phyloP scores from a whole-genome alignment of 2,329 filamentous ascomycete genomes.

The Colletotrichum kahawae region DNA sequence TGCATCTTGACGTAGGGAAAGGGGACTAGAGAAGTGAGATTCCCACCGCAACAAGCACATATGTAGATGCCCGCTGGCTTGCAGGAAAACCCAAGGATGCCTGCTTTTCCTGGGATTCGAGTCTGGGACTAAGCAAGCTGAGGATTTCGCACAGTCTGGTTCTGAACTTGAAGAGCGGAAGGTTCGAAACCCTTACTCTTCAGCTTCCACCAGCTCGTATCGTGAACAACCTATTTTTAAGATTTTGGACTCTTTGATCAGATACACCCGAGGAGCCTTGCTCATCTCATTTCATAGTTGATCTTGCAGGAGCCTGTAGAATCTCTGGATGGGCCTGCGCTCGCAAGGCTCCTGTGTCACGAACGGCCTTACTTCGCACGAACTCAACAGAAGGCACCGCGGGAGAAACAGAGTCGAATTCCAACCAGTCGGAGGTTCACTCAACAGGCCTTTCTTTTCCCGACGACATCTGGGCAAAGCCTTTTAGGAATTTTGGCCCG shows the following conservation, averaged over 20 bases:
- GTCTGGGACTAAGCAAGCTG: not conserved
- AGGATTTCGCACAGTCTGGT: not conserved
- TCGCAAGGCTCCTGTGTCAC: not conserved
- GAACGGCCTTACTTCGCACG: constrained; percentile 21
- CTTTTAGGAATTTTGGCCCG: not conserved
- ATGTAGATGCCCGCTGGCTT: constrained; percentile 19
- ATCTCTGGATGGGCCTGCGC: not conserved
- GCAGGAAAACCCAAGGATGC: not conserved
- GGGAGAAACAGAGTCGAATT: not conserved
- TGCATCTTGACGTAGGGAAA: not conserved
- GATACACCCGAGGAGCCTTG: not conserved
- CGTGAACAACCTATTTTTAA: not conserved
- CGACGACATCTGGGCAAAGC: not conserved
- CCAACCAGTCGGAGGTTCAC: not conserved
- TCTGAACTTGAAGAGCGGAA: not conserved
- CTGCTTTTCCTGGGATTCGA: not conserved
- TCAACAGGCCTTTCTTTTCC: not conserved
- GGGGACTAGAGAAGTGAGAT: not conserved
- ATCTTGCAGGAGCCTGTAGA: not conserved
- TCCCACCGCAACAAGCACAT: not conserved
- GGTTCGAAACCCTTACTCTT: too few relatives aligned
- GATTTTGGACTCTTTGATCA: not conserved
- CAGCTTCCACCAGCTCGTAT: not conserved
- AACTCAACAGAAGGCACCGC: not conserved
- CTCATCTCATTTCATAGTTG: not conserved